Evolutionary conservation across 805 yeast genomes (phyloP).

Genomic region (Cyberlindnera samutprakarnensis): DNA sequence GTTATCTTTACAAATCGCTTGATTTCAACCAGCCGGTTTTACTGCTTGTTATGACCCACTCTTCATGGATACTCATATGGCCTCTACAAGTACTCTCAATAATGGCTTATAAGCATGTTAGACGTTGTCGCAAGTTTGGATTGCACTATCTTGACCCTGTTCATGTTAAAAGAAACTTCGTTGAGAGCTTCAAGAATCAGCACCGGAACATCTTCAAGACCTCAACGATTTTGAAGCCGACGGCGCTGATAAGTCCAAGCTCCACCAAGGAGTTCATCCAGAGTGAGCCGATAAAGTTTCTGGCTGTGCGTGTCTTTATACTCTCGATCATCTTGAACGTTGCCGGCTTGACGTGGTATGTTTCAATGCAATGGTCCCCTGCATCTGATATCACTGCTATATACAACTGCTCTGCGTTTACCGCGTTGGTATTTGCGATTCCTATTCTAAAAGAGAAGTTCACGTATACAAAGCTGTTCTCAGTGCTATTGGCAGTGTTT

Average conservation of each 20-base stretch:
- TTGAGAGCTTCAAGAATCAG: conserved; percentile 33
- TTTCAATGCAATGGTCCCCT: conserved; percentile 72
- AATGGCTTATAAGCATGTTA: conserved; percentile 37
- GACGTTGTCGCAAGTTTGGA: conserved; percentile 16
- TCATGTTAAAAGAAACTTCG: conserved; percentile 19
- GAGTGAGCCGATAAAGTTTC: conserved; percentile 25
- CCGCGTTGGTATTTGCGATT: conserved; percentile 79
- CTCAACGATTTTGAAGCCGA: conserved; percentile 14
- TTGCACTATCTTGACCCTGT: conserved; percentile 10
- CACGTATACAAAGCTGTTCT: conserved; percentile 50
- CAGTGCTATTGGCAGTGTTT: conserved; percentile 63
- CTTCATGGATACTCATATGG: conserved; percentile 70
- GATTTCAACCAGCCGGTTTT: conserved; percentile 65
- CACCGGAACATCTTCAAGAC: conserved; percentile 35
- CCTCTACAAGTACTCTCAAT: conserved; percentile 53
- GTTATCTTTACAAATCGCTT: conserved; percentile 49
- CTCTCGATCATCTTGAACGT: conserved; percentile 54
- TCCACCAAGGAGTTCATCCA: conserved; percentile 7
- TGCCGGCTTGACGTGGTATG: conserved; percentile 83
- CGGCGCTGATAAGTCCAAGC: conserved; percentile 10
- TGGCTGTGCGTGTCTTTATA: conserved; percentile 34
- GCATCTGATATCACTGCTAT: conserved; percentile 87
- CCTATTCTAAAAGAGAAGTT: conserved; percentile 63
- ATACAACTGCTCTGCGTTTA: conserved; percentile 83
- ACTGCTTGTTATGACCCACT: conserved; percentile 62